phyloP scores from a whole-genome alignment of 805 yeast genomes.

The Candida tallmaniae region DNA sequence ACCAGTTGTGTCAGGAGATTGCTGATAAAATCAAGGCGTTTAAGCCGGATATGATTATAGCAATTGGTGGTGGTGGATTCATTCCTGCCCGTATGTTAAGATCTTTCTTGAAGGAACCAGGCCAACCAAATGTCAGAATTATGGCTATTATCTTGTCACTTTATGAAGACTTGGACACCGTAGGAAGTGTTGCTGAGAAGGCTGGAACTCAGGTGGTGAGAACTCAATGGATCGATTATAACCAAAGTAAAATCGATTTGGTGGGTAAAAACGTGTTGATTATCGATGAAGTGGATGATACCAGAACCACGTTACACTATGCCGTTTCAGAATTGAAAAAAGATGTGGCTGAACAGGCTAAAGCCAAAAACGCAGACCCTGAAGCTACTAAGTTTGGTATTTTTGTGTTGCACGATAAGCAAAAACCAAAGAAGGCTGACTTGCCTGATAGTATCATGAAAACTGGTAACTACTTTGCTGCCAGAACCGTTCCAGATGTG shows the following conservation, averaged over 20 bases:
- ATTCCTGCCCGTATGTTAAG: conserved; percentile 96
- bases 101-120: conserved; percentile 84
- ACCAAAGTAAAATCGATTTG: conserved; percentile 55
- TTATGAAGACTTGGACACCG: conserved; percentile 74
- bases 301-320: conserved; percentile 78
- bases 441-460: conserved; percentile 61
- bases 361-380: conserved; percentile 44
- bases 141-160: conserved; percentile 92
- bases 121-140: conserved; percentile 83
- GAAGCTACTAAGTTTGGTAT: conserved; percentile 61
- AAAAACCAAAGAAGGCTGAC: conserved; percentile 67
- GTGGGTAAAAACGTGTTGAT: conserved; percentile 69
- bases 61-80: conserved; percentile 97
- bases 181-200: conserved; percentile 50
- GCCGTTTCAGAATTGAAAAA: conserved; percentile 71
- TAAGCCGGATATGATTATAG: conserved; percentile 87
- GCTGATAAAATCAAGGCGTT: conserved; percentile 62
- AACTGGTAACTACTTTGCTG: conserved; percentile 63
- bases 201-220: conserved; percentile 64
- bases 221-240: conserved; percentile 81
- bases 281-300: conserved; percentile 84
- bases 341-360: conserved; percentile 62
- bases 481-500: conserved; percentile 68
- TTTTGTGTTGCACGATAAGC: conserved; percentile 74
- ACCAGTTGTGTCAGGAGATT: conserved; percentile 62